Evolutionary conservation across 768 basidiomycete species (phyloP).

Genomic region (Podaxis sp.): DNA sequence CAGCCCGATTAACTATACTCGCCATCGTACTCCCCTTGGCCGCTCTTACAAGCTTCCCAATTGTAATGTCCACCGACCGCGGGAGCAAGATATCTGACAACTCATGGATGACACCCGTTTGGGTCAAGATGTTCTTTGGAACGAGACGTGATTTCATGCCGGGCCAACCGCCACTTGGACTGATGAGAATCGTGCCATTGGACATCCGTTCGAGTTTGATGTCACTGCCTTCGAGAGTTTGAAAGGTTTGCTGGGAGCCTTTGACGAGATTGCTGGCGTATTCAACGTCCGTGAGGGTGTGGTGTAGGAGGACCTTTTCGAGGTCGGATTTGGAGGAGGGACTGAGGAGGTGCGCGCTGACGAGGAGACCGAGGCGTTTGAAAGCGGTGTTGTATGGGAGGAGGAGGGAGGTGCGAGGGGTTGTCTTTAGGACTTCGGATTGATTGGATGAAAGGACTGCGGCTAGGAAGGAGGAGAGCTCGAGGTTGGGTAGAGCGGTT

Average conservation of each 20-base stretch:
- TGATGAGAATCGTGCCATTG: slow-evolving; percentile 53
- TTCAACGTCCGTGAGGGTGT: slow-evolving; percentile 72
- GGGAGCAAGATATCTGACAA: slow-evolving; percentile 85
- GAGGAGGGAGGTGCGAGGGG: slow-evolving; percentile 76
- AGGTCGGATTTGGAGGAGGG: slow-evolving; percentile 79
- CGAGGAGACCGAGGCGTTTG: slow-evolving; percentile 76
- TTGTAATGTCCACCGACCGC: slow-evolving; percentile 78
- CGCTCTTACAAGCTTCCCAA: slow-evolving; percentile 89
- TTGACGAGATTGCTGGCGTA: slow-evolving; percentile 64
- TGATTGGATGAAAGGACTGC: slow-evolving; percentile 85
- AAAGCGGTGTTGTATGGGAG: slow-evolving; percentile 92
- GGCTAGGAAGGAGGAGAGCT: slow-evolving; percentile 88
- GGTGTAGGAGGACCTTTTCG: slow-evolving; percentile 84
- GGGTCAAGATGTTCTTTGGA: slow-evolving; percentile 71
- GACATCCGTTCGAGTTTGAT: slow-evolving; percentile 62
- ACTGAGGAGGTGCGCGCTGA: slow-evolving; percentile 83
- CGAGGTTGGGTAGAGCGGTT: slow-evolving; percentile 78
- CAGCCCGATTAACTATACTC: slow-evolving; percentile 78
- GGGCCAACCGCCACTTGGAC: slow-evolving; percentile 77
- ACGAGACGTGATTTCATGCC: slow-evolving; percentile 62
- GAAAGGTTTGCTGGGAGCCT: slow-evolving; percentile 70
- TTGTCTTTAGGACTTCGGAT: slow-evolving; percentile 62
- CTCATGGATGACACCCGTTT: slow-evolving; percentile 90
- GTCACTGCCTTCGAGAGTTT: slow-evolving; percentile 84
- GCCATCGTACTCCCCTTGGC: slow-evolving; percentile 89